Base-by-base conservation (phyloP, 306 rosid species). In the Corylus avellana region DNA sequence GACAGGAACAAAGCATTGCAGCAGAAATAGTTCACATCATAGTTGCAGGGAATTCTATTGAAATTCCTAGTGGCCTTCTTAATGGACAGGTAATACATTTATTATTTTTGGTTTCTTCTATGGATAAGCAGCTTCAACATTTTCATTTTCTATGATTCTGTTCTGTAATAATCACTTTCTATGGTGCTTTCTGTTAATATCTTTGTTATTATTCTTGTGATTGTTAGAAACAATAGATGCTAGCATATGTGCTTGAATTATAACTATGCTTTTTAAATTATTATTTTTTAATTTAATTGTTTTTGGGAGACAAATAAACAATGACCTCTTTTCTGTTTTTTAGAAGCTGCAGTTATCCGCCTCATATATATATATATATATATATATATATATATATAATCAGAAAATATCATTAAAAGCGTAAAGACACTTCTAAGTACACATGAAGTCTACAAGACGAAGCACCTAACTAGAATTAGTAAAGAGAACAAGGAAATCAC, bases 31-130 rank as follows among this genome's bases (percentile, higher is more conserved):
- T 89, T 74, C 98, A 78, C 22, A 86, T 95, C 74, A 91, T 95
- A 72, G 82, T 95, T 47, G 93, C 96, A 77, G 98, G 98, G 76
- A 91, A 92, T 88, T 95, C 97, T 59, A 84, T 95, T 79, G 93
- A 92, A 84, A 88, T 92, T 77, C 84, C 91, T 78, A 83, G 72
- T 25, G 95, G 82, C 73, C 85, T 90, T 87, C 84, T 91, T 74
- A 92, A 90, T 73, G 98, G 96, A 70, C 98, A 95, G 98, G 98
- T 91, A 89, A 79, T 68, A 13, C 72, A 70, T 64, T 73, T 81
- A 3, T 39, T 51, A 42, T 32, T 57, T 77, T 62, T 76, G 47
- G 53, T 55, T 68, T 59, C 72, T 75, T 48, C 53, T 72, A 69
- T 50, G 75, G 27, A 70, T 35, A 51, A 67, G 51, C 44, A n/a